phyloP scores from a whole-genome alignment of 345 rosid genomes.

The Lumnitzera littorea region DNA sequence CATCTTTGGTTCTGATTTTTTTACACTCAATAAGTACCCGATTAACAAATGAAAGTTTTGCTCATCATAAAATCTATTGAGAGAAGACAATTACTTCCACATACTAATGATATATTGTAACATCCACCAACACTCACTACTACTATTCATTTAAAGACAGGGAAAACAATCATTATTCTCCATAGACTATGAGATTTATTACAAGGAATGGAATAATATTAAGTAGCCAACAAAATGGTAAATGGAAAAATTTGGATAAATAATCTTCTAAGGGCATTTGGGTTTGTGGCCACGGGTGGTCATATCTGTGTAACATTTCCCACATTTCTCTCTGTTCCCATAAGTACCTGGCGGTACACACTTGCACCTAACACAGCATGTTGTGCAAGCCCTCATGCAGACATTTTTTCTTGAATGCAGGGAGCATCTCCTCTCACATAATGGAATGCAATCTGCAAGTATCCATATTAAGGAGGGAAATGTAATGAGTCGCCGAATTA shows the following conservation, averaged over 20 bases:
- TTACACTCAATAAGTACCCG: too few relatives aligned
- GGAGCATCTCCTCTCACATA: conserved; percentile 66
- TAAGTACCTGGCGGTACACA: conserved; percentile 96
- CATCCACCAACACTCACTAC: too few relatives aligned
- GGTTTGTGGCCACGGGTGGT: conserved; percentile 50
- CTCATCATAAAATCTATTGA: too few relatives aligned
- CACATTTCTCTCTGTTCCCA: conserved; percentile 78
- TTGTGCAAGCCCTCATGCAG: conserved; percentile 73
- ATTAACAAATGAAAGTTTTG: too few relatives aligned
- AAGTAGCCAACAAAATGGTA: too few relatives aligned
- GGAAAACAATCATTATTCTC: not conserved
- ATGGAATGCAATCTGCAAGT: conserved; percentile 56
- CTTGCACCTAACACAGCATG: conserved; percentile 87
- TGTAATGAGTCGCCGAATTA: too few relatives aligned
- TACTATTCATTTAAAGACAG: too few relatives aligned
- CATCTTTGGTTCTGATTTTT: too few relatives aligned
- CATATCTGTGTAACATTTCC: conserved; percentile 82
- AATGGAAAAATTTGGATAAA: too few relatives aligned
- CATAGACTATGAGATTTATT: not conserved
- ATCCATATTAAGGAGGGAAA: not conserved
- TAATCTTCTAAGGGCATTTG: conserved; percentile 65
- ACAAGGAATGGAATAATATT: not conserved
- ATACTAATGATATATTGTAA: too few relatives aligned
- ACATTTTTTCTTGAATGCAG: conserved; percentile 59
- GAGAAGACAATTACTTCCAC: too few relatives aligned